Percentiles rank a stretch among this genome's conserved stretches.
Evolutionary conservation across 495 filamentous ascomycete genomes (phyloP).

Genomic region (Penicillium cinerascens): DNA sequence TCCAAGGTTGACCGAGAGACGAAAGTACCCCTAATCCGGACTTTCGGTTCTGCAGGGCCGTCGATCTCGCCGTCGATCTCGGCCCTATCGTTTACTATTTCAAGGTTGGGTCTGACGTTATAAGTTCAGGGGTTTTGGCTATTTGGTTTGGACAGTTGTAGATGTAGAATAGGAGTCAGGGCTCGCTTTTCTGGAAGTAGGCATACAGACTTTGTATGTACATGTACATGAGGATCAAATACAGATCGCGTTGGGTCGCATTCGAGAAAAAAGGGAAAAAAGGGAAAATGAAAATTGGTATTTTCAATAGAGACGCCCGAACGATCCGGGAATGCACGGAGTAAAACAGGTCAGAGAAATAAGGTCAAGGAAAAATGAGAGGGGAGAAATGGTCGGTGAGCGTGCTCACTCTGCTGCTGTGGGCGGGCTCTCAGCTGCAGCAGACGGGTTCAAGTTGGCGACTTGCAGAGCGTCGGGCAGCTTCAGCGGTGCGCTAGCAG

Average conservation of each 20-base stretch:
- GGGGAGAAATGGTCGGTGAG: not conserved
- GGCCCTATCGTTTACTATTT: not conserved
- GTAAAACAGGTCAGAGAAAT: conserved; percentile 7
- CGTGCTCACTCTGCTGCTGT: conserved; percentile 24
- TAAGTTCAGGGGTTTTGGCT: not conserved
- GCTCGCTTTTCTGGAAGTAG: not conserved
- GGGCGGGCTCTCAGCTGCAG: conserved; percentile 15
- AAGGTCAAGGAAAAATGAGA: conserved; percentile 7
- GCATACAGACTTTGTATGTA: conserved; percentile 5
- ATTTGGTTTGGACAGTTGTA: not conserved
- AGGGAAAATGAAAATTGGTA: conserved; percentile 20
- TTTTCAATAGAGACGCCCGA: conserved; percentile 31
- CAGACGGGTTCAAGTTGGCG: conserved; percentile 24
- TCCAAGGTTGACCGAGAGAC: too few relatives aligned
- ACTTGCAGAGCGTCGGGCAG: conserved; percentile 47
- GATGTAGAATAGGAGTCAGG: not conserved
- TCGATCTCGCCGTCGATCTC: not conserved
- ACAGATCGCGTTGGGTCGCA: not conserved
- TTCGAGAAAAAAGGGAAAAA: not conserved
- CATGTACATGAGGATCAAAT: not conserved
- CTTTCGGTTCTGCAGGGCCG: not conserved
- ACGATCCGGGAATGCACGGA: conserved; percentile 27
- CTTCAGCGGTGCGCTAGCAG: conserved; percentile 49
- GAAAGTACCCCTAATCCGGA: not conserved
- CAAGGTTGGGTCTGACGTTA: not conserved